phyloP scores from a whole-genome alignment of 306 rosid species.

The Citrullus mucosospermus region DNA sequence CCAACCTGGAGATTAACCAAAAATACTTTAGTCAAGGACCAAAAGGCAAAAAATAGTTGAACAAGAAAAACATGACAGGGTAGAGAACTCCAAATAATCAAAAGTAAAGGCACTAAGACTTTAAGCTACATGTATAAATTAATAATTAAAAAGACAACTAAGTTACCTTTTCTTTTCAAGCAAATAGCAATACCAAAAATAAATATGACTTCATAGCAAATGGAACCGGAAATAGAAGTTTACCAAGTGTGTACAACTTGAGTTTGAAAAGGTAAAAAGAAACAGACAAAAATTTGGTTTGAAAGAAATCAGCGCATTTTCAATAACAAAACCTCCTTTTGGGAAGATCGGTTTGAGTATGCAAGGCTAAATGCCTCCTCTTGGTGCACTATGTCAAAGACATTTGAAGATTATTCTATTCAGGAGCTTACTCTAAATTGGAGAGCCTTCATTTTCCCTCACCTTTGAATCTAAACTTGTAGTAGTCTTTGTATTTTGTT shows the following conservation, averaged over 20 bases:
- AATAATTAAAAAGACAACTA: not conserved
- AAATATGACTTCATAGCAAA: not conserved
- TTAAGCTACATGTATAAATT: not conserved
- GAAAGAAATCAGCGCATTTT: no score
- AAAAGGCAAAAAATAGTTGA: not conserved
- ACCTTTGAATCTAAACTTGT: no score
- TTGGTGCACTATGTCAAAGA: no score
- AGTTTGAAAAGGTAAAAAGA: not conserved
- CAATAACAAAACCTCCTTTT: no score
- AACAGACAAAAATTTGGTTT: not conserved
- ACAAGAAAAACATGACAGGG: not conserved
- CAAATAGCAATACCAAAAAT: not conserved
- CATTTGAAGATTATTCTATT: no score
- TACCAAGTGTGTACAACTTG: no score
- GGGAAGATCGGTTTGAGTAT: no score
- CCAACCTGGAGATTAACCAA: constrained; percentile 54
- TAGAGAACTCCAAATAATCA: not conserved
- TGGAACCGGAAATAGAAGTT: not conserved
- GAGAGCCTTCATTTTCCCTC: no score
- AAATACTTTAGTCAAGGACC: not conserved
- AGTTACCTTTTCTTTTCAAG: not conserved
- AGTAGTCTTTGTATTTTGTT: no score
- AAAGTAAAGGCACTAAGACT: not conserved
- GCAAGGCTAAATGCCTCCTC: no score
- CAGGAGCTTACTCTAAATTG: no score